These are phyloP conservation scores for Datura wrightii DNA, from an alignment of 257 asterid genomes.

Conservation along the genomic window DNA sequence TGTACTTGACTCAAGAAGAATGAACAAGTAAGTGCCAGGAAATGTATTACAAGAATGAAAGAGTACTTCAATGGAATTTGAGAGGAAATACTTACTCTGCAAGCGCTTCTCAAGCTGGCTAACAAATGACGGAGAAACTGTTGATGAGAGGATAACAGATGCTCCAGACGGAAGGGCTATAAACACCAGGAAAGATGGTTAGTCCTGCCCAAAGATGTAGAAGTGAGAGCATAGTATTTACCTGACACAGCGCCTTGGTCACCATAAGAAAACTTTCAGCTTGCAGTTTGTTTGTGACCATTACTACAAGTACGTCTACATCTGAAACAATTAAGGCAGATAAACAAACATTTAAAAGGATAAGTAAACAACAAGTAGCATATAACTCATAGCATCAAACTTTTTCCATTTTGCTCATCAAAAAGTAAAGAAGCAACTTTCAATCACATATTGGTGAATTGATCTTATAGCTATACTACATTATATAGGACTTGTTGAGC, in stretches of 20 bases:
- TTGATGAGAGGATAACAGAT: constrained; percentile 81
- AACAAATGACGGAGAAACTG: constrained; percentile 95
- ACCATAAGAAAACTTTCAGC: constrained; percentile 92
- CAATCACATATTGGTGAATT: constrained; percentile 20
- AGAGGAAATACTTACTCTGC: constrained; percentile 62
- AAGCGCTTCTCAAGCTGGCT: constrained; percentile 77
- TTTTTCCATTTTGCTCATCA: background rate
- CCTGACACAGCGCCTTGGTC: constrained; percentile 88
- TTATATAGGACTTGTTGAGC: constrained; percentile 9
- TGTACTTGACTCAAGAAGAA: background rate
- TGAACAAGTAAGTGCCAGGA: constrained; percentile 21
- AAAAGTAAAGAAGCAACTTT: constrained; percentile 9
- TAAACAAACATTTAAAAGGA: constrained; percentile 32
- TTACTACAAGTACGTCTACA: constrained; percentile 77
- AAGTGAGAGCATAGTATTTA: constrained; percentile 39
- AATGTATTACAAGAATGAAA: constrained; percentile 9
- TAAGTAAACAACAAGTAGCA: background rate
- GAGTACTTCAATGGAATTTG: background rate
- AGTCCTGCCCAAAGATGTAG: constrained; percentile 37
- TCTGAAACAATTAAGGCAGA: constrained; percentile 54
- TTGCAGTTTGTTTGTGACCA: constrained; percentile 97
- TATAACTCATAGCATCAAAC: background rate
- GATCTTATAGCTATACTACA: background rate
- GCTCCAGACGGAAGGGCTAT: constrained; percentile 92
- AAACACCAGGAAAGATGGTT: constrained; percentile 44